These are phyloP conservation scores for Porodaedalea pini DNA, from an alignment of 1,284 basidiomycete genomes.

Conservation along the genomic window DNA sequence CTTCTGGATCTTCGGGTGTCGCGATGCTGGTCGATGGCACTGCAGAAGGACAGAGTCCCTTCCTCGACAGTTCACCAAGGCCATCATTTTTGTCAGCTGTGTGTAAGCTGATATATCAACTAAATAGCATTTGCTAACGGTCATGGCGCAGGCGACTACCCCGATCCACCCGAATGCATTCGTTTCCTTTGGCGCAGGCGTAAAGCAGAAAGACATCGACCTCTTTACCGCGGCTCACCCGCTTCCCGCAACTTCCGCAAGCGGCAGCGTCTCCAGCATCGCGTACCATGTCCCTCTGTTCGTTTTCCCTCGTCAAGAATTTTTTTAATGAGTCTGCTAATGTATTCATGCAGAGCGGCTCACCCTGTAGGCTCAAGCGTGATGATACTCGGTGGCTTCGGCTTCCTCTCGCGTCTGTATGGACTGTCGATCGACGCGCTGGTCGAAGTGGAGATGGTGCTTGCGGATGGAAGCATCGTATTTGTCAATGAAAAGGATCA, in stretches of 20 bases:
- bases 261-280: slow-evolving; percentile 50
- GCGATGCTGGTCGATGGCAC: not conserved
- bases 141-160: slow-evolving; percentile 37
- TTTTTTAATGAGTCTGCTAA: not conserved
- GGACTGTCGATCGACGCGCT: slow-evolving; percentile 85
- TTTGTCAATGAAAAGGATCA: slow-evolving; percentile 64
- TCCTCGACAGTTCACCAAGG: slow-evolving; percentile 21
- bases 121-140: too few species aligned
- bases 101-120: not conserved
- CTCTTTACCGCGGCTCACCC: slow-evolving; percentile 67
- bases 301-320: slow-evolving; percentile 29
- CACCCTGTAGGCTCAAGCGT: slow-evolving; percentile 78
- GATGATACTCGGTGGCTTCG: slow-evolving; percentile 86
- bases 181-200: slow-evolving; percentile 81
- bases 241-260: slow-evolving; percentile 53
- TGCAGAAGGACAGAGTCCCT: not conserved
- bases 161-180: slow-evolving; percentile 67
- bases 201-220: slow-evolving; percentile 79
- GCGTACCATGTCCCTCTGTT: slow-evolving; percentile 84
- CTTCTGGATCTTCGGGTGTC: not conserved
- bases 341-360: slow-evolving; percentile 47
- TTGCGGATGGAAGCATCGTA: slow-evolving; percentile 75
- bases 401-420: slow-evolving; percentile 78
- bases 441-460: slow-evolving; percentile 81
- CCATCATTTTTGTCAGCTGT: slow-evolving; percentile 21